Base-by-base conservation (phyloP, 805 yeast genomes). In the Cyberlindnera meyerae region DNA sequence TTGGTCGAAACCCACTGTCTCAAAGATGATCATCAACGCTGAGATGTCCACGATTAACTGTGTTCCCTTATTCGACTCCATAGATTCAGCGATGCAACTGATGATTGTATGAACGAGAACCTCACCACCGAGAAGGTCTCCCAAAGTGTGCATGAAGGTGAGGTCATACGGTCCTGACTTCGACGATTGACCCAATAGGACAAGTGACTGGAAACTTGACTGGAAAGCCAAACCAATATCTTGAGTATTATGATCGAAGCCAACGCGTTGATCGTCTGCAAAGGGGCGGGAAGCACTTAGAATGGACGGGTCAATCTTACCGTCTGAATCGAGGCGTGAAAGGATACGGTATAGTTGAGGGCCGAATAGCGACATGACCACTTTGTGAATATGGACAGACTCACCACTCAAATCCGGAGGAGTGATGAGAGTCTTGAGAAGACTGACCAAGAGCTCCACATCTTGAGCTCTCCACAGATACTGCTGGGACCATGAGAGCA, bases 401-500 rank as follows among this genome's bases (percentile, higher is more conserved):
- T 73, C 77, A 16, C 68, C 72, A 34, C 71, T 64, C 2, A 70
- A 42, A 2, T 69, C 61, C 6, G 60, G 44, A 2, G 77, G 75
- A 14, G 61, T 52, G 3, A 71, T 49, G 12, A 75, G 48, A 1
- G 66, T 56, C 29, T 63, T 65, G 16, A 74, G 36, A 13, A 72
- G 44, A 11, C 48, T 61, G 20, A 68, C 57, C 6, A 73, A 47
- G 4, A 63, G 55, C 8, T 61, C 62, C 18, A 56, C 47, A 24
- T 57, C 61, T 13, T 33, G 62, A 18, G 22, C 55, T 51, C 20
- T 58, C 60, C 40, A 57, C 5, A 76, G 53, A 32, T 66, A 66
- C 16, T 65, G 58, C 32, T 64, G 64, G 17, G 62, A 60, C 73
- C 70, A 82, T 47, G 49, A 73, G 56, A 75, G 51, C 3, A 78